These are phyloP conservation scores for Odontarrhena argentea DNA, from an alignment of 345 rosid genomes.

Conservation along the genomic window DNA sequence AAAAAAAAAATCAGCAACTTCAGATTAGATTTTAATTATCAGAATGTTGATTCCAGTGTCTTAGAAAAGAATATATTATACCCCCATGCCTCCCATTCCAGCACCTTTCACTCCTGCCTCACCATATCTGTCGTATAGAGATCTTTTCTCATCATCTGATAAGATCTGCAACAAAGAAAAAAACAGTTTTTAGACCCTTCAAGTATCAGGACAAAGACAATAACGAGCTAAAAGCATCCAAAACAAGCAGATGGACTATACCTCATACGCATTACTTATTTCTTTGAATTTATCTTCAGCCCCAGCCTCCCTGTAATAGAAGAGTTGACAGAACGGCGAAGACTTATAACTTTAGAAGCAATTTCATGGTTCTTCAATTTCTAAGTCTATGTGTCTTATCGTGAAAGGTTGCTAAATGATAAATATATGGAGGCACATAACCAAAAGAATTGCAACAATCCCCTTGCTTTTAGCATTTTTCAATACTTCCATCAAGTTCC, in stretches of 20 bases:
- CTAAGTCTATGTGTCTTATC: slow-evolving; percentile 2
- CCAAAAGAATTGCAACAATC: not conserved
- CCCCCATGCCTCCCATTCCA: slow-evolving; percentile 94
- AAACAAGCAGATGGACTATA: slow-evolving; percentile 38
- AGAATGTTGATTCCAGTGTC: slow-evolving; percentile 15
- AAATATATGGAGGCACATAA: not conserved
- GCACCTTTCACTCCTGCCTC: slow-evolving; percentile 98
- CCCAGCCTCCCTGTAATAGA: slow-evolving; percentile 69
- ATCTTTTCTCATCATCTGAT: slow-evolving; percentile 94
- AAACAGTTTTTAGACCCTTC: slow-evolving; percentile 16
- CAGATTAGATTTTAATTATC: not conserved
- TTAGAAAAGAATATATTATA: slow-evolving; percentile 31
- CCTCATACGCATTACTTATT: slow-evolving; percentile 99
- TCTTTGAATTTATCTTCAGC: slow-evolving; percentile 97
- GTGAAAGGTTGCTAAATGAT: too few relatives aligned
- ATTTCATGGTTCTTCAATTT: slow-evolving; percentile 4
- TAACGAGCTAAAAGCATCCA: not conserved
- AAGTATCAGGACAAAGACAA: not conserved
- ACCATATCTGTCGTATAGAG: slow-evolving; percentile 91
- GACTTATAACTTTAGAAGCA: not conserved
- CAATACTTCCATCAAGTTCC: not conserved
- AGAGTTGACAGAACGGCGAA: slow-evolving; percentile 10
- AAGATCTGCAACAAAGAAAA: slow-evolving; percentile 58
- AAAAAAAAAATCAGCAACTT: not conserved
- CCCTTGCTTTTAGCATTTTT: slow-evolving; percentile 1